Evolutionary conservation across 2,329 filamentous ascomycete genomes (phyloP), one percentile per base, ranked within the genome.

Genomic region (Ceratocystis lukuohia): DNA sequence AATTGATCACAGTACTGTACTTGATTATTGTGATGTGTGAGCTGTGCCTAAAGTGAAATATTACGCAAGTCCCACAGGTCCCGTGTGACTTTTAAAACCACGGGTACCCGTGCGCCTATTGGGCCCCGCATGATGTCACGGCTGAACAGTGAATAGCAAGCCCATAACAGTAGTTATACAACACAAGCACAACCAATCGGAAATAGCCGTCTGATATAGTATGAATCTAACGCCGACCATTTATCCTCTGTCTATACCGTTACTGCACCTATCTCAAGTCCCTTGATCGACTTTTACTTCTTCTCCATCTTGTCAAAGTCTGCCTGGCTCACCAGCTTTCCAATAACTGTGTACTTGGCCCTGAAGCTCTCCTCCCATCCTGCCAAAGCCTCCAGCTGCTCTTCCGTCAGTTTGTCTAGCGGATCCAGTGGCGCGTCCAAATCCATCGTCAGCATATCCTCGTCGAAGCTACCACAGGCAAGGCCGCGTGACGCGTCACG

Each of bases 311-410:
- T 68, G 61, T 69, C 59, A 66, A 70, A 77, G 25, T 82, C 78
- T 2, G 72, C 76, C 28, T 76, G 77, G 1, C 82, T 76, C 28
- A 96, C 88, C 72, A 99, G 76, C 77, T 85, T 88, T 22, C 94
- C 94, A 15, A 99, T 91, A n/a, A 97, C 85, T 28, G 96, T 79
- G 76, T 99, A 99, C 81, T 99, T 97, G 76, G 93, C 89, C 69
- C 82, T 78, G 75, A 99, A 99, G 70, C 91, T 82, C 78, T 95
- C 91, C 79, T 96, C 92, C 94, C 94, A 99, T 1, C 89, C 91
- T 71, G 82, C 80, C 75, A 96, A 78, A 62, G 91, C 89, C 75
- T 96, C 92, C 77, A 88, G 77, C 80, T 96, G 87, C 67, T 93
- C 91, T 0, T 74, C 75, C 5, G 84, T 85, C 68, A 97, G 76